Evolutionary conservation across 257 asterid species (phyloP), one percentile per base, ranked within the genome.

Genomic region (Fraxinus cuspidata): DNA sequence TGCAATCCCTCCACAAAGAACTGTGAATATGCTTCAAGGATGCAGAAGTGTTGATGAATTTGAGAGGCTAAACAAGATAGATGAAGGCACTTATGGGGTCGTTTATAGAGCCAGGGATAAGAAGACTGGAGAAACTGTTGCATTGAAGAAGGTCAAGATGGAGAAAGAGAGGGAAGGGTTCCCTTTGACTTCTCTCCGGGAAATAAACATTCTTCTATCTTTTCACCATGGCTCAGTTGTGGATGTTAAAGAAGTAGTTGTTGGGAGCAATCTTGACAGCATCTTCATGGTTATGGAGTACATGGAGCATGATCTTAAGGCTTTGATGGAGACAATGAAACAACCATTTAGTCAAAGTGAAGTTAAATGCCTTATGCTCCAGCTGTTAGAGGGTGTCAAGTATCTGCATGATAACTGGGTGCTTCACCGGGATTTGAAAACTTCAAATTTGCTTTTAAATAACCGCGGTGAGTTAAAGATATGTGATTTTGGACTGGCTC

Each of bases 271-370:
- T 81, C 92, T 90, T 78, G 95, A 94, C 74, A 85, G 90, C 84
- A 92, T 94, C 75, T 94, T 79, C 84, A 89, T 93, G 97, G 97
- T 89, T 78, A 93, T 93, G 98, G 98, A 93, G 86, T 91, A 93
- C 87, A 91, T 93, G 98, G 98, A 93, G 84, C 97, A 91, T 81
- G 98, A 93, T 82, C 90, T 93, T 49, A 91, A 89, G 84, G 95
- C 81, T 69, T 78, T 93, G 76, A 88, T 93, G 92, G 95, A 91
- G 85, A 81, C 95, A 71, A 94, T 92, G 90, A 87, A 81, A 79
- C 96, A 90, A 58, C 96, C 93, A 2, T 94, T 85, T 78, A 94
- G 90, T 84, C 96, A 90, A 71, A 89, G 96, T 82, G 97, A 92
- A 83, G 98, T 90, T 71, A 92, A 93, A 87, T 90, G 98, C 77